Base-by-base conservation (phyloP, 768 basidiomycete genomes). In the Tulasnella sp. region DNA sequence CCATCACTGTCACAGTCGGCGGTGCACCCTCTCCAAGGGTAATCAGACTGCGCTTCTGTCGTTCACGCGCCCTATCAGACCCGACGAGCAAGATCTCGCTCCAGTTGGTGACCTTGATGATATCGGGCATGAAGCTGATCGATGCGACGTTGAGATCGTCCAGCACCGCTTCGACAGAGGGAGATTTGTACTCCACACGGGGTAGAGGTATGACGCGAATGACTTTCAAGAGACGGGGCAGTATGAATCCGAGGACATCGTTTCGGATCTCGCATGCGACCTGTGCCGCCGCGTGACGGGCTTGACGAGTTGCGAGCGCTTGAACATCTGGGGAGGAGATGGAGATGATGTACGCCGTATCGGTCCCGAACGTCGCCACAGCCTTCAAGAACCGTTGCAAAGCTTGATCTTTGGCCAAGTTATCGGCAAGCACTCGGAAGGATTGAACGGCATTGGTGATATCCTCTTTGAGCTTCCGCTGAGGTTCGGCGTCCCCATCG, bases 121-220 rank as follows among this genome's bases (percentile, higher is more conserved):
- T 38, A 32, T 61, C 60, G 21, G 60, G 60, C 2, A 61, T 41
- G 52, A 61, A 54, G 51, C 45, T 50, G n/a, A 50, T n/a, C 19
- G 60, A 41, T n/a, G 23, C 32, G 32, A 61, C 29, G 23, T 53
- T 53, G 24, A 61, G 26, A 38, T 54, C 44, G 23, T 61, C 60
- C 1, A 61, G 15, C 1, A 61, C 60, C 23, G 60, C 60, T 38
- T 61, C 60, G 38, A 45, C 29, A 11, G 60, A 13, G 24, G 38
- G 41, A 24, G 30, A 42, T 29, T 34, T 44, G 29, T 59, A 56
- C 32, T 61, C 60, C 13, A 61, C 38, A 13, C 60, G 60, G 29
- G 60, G 60, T n/a, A 61, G 30, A 27, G 51, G 51, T 38, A 61
- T 54, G 23, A 50, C 32, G n/a, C 45, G 21, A 51, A 61, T 32